Base-by-base conservation (phyloP, 2,329 filamentous ascomycete genomes). In the Pyrenochaeta sp. region DNA sequence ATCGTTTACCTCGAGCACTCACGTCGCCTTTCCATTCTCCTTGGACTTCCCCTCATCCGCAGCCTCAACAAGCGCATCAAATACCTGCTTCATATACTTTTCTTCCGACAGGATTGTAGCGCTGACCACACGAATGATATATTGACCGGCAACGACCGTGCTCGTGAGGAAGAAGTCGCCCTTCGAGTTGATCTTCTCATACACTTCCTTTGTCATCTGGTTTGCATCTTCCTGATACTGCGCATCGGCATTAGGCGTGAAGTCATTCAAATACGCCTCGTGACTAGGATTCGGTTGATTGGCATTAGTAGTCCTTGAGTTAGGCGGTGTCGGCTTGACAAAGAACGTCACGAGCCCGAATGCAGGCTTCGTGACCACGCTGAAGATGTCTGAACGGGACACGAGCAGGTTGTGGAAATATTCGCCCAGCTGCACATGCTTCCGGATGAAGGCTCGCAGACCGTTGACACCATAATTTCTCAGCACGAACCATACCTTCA, bases 401-500 rank as follows among this genome's bases (percentile, higher is more conserved):
- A 78, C 76, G 1, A 96, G 72, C 42, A 91, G 81, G 0, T 73
- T 79, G 2, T 87, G 85, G 62, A 97, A 95, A 9, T 82, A 77
- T 62, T 93, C 86, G n/a, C 91, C 91, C 0, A 92, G 79, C 2
- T 77, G 75, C 55, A 97, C 81, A 27, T 90, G 89, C 42, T 86
- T 86, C 34, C 87, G 83, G 62, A 97, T 88, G 69, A 96, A 91
- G 4, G 80, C 84, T 66, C 88, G 88, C 71, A 98, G 78, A 0
- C 93, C 94, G 30, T 84, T 83, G 50, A 96, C 80, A 0, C 94
- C 94, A 73, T 93, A 97, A 43, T 86, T 89, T 44, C 94, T 85
- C 69, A 97, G 81, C 7, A 98, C 93, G 74, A 97, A 97, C 94
- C 94, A 98, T 62, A 97, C 89, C 81, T 98, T 98, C 56, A 98